These are phyloP conservation scores for Pyrenochaeta sp. DNA, from an alignment of 2,329 filamentous ascomycete genomes.

Conservation along the genomic window DNA sequence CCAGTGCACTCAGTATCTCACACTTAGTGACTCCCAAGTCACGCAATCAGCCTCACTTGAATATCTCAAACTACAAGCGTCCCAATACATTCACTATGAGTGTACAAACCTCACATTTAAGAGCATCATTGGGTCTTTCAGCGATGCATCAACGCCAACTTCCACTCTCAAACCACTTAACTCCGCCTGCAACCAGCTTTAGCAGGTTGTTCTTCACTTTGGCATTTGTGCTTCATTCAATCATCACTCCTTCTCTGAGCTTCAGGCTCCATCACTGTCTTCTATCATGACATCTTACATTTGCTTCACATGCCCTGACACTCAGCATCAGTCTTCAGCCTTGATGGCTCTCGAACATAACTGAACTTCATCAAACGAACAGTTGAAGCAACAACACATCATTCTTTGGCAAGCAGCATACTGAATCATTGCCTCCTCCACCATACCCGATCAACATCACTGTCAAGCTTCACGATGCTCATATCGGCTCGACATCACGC, in stretches of 20 bases:
- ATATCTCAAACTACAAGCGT: background rate
- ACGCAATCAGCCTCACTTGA: background rate
- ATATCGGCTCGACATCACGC: background rate
- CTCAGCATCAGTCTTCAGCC: conserved; percentile 5
- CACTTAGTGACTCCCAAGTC: background rate
- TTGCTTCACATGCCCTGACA: conserved; percentile 13
- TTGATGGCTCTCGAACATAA: background rate
- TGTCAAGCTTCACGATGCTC: background rate
- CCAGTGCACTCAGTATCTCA: background rate
- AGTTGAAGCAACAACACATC: too few species aligned
- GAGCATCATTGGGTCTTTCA: too few species aligned
- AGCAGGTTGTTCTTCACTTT: background rate
- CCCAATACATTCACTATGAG: background rate
- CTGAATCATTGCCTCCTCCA: background rate
- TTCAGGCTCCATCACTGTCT: conserved; percentile 5
- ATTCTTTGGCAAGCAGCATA: background rate
- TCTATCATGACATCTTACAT: conserved; percentile 10
- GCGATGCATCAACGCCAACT: too few species aligned
- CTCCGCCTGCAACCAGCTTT: background rate
- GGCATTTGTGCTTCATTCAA: background rate
- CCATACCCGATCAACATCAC: background rate
- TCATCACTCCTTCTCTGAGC: background rate
- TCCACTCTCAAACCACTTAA: background rate
- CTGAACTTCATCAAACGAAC: background rate
- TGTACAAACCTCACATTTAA: too few species aligned